Conservation (phyloP, 495 filamentous ascomycete species). For the Penicillium soppii region DNA sequence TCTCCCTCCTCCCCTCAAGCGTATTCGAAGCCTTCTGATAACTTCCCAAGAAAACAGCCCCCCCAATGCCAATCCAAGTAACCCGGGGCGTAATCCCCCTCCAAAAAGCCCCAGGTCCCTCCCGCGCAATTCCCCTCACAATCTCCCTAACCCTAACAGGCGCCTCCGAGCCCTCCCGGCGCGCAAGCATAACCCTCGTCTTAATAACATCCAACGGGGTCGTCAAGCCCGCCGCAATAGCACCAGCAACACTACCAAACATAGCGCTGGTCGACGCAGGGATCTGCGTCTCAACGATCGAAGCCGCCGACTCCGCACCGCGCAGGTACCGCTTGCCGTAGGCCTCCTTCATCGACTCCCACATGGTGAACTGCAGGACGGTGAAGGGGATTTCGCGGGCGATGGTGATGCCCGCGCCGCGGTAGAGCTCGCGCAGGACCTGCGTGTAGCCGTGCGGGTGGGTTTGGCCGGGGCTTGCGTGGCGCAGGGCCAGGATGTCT, state of each 20-base stretch:
- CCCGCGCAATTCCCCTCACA: constrained; percentile 63
- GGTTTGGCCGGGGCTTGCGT: constrained; percentile 23
- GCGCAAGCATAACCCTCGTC: constrained; percentile 90
- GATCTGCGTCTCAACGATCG: constrained; percentile 38
- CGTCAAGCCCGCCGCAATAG: constrained; percentile 82
- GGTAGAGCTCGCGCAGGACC: constrained; percentile 81
- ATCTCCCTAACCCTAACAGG: constrained; percentile 58
- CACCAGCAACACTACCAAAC: constrained; percentile 82
- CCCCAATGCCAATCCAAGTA: constrained; percentile 91
- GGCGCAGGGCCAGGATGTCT: constrained; percentile 62
- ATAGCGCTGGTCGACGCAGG: constrained; percentile 77
- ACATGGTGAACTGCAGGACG: constrained; percentile 93
- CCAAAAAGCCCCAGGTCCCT: constrained; percentile 80
- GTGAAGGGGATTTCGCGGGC: constrained; percentile 97
- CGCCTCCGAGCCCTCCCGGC: constrained; percentile 33
- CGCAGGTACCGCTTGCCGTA: constrained; percentile 39
- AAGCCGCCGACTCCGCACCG: constrained; percentile 3
- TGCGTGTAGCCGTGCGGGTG: constrained; percentile 48
- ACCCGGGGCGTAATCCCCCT: constrained; percentile 84
- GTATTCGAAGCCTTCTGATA: constrained; percentile 89
- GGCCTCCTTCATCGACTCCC: constrained; percentile 82
- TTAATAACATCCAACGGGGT: constrained; percentile 96
- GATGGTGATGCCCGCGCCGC: constrained; percentile 87
- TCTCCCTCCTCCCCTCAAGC: constrained; percentile 45
- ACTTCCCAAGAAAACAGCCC: constrained; percentile 91